Evolutionary conservation across 306 rosid genomes (phyloP).

Genomic region (Malus domestica): ASM211411v1 NC_041804.1:31194001-31194500

Average conservation of each 20-base stretch:
- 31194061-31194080: slow-evolving; percentile 54
- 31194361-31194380: slow-evolving; percentile 22
- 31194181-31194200: background rate
- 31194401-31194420: background rate
- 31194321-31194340: slow-evolving; percentile 80
- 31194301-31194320: slow-evolving; percentile 95
- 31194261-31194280: slow-evolving; percentile 25
- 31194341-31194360: slow-evolving; percentile 84
- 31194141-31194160: background rate
- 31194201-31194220: background rate
- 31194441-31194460: background rate
- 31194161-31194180: background rate
- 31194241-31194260: no score
- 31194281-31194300: slow-evolving; percentile 79
- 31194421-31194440: background rate
- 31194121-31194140: slow-evolving; percentile 77
- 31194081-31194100: slow-evolving; percentile 59
- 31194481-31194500: background rate
- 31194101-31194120: slow-evolving; percentile 78
- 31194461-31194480: background rate
- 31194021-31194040: background rate
- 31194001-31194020: slow-evolving; percentile 17
- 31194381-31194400: background rate
- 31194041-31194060: slow-evolving; percentile 14
- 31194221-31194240: no score